Percentiles rank a stretch among this genome's conserved stretches.
Evolutionary conservation across 495 filamentous ascomycete species (phyloP).

Genomic region (Trichoderma parareesei): DNA sequence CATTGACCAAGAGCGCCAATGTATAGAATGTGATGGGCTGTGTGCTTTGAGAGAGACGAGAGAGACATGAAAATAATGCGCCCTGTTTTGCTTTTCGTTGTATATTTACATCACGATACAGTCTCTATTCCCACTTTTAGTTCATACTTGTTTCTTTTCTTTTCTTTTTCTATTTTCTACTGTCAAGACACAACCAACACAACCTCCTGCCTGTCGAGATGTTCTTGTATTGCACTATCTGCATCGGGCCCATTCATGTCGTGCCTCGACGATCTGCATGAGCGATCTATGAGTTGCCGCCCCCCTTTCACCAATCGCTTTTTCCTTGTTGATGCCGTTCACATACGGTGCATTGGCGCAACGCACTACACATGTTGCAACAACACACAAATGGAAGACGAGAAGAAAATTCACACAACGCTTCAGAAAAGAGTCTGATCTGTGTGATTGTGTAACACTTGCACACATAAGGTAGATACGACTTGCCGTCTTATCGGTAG

Average conservation of each 20-base stretch:
- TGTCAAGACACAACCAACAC: background rate
- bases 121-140: background rate
- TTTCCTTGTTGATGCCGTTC: conserved; percentile 3
- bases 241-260: conserved; percentile 11
- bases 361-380: background rate
- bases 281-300: conserved; percentile 16
- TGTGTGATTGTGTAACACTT: background rate
- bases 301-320: background rate
- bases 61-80: too few relatives aligned
- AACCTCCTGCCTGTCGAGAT: background rate
- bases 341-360: background rate
- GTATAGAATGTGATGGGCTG: conserved; percentile 1
- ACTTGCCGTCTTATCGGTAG: background rate
- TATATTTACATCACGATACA: background rate
- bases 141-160: background rate
- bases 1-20: conserved; percentile 26
- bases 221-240: background rate
- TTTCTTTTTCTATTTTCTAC: background rate
- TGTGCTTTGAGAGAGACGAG: background rate
- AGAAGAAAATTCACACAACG: too few relatives aligned
- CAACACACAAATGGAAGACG: too few relatives aligned
- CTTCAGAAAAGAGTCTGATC: background rate
- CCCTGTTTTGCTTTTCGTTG: background rate
- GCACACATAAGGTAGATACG: background rate
- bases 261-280: conserved; percentile 15